Evolutionary conservation across 805 yeast species (phyloP), one percentile per base, ranked within the genome.

Genomic region (Hanseniaspora mollemarum): DNA sequence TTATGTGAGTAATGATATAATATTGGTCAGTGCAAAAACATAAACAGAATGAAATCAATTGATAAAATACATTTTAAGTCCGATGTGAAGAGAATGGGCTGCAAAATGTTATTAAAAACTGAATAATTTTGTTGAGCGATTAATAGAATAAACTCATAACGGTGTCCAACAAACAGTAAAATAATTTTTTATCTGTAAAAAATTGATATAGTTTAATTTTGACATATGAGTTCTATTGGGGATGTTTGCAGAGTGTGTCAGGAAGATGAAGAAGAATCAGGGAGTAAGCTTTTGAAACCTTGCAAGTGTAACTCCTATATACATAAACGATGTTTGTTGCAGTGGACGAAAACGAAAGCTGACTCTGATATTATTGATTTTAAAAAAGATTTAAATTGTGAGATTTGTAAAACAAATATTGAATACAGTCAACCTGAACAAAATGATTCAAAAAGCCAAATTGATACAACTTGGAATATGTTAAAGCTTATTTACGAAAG

Each of bases 1-100:
- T 0, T 87, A 81, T 69, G 94, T 83, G 1, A 61, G 74, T 22
- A 39, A n/a, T n/a, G n/a, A n/a, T n/a, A n/a, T n/a, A n/a, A n/a
- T n/a, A n/a, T n/a, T n/a, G n/a, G n/a, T n/a, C n/a, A n/a, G n/a
- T n/a, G n/a, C n/a, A n/a, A n/a, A n/a, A n/a, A n/a, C n/a, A n/a
- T n/a, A n/a, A n/a, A n/a, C n/a, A n/a, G n/a, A n/a, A n/a, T n/a
- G n/a, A n/a, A n/a, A n/a, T n/a, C n/a, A n/a, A n/a, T n/a, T n/a
- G n/a, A n/a, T n/a, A n/a, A n/a, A n/a, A n/a, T n/a, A n/a, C n/a
- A n/a, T n/a, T n/a, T n/a, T n/a, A n/a, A n/a, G n/a, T n/a, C n/a
- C n/a, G n/a, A n/a, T n/a, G n/a, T n/a, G n/a, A n/a, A n/a, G n/a
- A n/a, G n/a, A n/a, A n/a, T n/a, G n/a, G n/a, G n/a, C n/a, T n/a